Evolutionary conservation across 305 asterid species (phyloP).

Genomic region (Fraxinus sp.): DNA sequence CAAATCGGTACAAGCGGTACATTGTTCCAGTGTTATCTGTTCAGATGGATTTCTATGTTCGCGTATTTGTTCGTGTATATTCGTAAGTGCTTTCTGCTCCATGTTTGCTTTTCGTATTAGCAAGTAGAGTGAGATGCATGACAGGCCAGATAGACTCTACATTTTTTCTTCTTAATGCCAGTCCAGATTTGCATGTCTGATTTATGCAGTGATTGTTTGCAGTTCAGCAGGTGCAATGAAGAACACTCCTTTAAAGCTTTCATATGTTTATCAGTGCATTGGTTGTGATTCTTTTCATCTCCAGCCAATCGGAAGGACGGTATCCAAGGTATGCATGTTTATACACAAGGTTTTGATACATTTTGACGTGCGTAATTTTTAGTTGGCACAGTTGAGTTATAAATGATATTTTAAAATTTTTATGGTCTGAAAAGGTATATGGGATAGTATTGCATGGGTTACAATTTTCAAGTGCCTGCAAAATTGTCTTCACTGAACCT

Average conservation of each 20-base stretch:
- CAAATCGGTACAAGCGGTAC: conserved; percentile 90
- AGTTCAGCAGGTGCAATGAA: conserved; percentile 96
- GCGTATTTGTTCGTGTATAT: conserved; percentile 87
- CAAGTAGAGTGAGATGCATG: conserved; percentile 2
- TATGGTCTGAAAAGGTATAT: background rate
- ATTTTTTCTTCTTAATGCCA: background rate
- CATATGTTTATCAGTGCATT: conserved; percentile 92
- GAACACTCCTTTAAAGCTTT: conserved; percentile 88
- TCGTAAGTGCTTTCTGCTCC: conserved; percentile 57
- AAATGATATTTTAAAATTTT: background rate
- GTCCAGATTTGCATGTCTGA: conserved; percentile 22
- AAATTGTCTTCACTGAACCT: background rate
- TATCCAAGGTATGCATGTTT: conserved; percentile 56
- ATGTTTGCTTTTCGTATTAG: conserved; percentile 3
- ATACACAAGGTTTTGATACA: background rate
- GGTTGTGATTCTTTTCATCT: conserved; percentile 98
- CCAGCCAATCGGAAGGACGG: conserved; percentile 85
- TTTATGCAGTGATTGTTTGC: conserved; percentile 37
- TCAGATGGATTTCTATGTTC: conserved; percentile 94
- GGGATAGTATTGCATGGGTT: background rate
- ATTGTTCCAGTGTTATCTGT: conserved; percentile 90
- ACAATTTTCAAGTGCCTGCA: background rate
- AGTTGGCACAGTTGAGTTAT: background rate
- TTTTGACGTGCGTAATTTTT: background rate
- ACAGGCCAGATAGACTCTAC: background rate